Conservation (phyloP, 352 stramenopile species). For the Phytophthora fragariaefolia region DNA sequence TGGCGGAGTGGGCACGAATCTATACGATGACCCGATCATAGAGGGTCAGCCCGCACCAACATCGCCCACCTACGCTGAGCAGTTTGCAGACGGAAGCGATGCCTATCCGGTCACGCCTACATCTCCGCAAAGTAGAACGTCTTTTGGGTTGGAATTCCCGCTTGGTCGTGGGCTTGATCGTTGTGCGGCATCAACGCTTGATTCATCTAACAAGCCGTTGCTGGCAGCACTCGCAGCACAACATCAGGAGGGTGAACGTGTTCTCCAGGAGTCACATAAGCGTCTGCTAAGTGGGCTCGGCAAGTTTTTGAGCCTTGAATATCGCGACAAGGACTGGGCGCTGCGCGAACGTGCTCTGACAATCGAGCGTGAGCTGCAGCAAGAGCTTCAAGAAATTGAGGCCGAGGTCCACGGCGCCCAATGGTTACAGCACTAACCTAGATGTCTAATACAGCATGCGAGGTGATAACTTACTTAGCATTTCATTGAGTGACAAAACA, state of each 20-base stretch:
- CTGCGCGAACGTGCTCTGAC: conserved; percentile 58
- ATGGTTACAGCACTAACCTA: conserved; percentile 37
- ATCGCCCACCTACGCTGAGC: conserved; percentile 37
- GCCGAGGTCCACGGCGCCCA: conserved; percentile 39
- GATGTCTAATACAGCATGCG: conserved; percentile 7
- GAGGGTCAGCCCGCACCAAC: conserved; percentile 41
- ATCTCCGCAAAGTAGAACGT: conserved; percentile 22
- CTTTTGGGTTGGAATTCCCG: conserved; percentile 13
- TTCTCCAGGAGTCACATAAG: conserved; percentile 50
- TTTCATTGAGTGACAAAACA: no score
- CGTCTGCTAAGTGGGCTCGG: conserved; percentile 58
- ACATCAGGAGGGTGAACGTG: conserved; percentile 49
- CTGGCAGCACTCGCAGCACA: conserved; percentile 45
- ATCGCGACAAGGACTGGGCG: conserved; percentile 43
- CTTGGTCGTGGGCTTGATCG: conserved; percentile 30
- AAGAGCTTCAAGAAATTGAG: conserved; percentile 63
- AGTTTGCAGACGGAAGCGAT: conserved; percentile 20
- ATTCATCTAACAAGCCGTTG: conserved; percentile 43
- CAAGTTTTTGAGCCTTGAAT: conserved; percentile 73
- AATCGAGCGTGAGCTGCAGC: conserved; percentile 71
- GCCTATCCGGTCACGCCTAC: conserved; percentile 18
- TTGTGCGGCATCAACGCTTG: conserved; percentile 34
- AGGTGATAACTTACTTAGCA: conserved; percentile 2
- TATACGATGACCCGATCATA: conserved; percentile 49
- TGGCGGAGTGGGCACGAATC: conserved; percentile 33